Conservation (phyloP, 495 filamentous ascomycete genomes). For the Penicillium paradoxum region DNA sequence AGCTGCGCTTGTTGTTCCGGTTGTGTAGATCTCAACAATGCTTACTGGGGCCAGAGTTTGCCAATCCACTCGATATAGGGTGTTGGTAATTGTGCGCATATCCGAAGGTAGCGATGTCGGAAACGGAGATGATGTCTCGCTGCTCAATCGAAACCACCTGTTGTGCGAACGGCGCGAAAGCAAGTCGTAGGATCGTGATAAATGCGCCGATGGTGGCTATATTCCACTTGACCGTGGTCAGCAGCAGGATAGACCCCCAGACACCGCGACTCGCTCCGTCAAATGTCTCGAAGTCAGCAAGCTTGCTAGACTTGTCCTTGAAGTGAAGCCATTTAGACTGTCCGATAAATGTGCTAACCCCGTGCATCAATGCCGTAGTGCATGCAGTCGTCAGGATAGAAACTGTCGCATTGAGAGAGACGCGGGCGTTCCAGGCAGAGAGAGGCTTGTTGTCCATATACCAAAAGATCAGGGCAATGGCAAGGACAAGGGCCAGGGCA, state of each 20-base stretch:
- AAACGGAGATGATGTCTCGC: slow-evolving; percentile 4
- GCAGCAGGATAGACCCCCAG: slow-evolving; percentile 31
- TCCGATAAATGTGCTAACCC: slow-evolving; percentile 15
- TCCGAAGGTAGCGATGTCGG: slow-evolving; percentile 11
- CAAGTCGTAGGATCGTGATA: slow-evolving; percentile 26
- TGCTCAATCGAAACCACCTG: slow-evolving; percentile 22
- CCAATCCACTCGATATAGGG: not conserved
- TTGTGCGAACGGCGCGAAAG: slow-evolving; percentile 28
- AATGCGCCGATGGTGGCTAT: slow-evolving; percentile 27
- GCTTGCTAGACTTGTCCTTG: slow-evolving; percentile 19
- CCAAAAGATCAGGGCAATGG: slow-evolving; percentile 14
- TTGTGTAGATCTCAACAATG: not conserved
- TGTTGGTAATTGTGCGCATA: slow-evolving; percentile 15
- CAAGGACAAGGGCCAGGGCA: slow-evolving; percentile 9
- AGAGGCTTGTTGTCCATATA: slow-evolving; percentile 19
- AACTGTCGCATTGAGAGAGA: slow-evolving; percentile 18
- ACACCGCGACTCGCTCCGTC: slow-evolving; percentile 40
- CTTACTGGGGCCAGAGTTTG: slow-evolving; percentile 9
- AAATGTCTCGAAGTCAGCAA: slow-evolving; percentile 32
- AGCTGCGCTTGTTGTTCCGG: slow-evolving; percentile 2
- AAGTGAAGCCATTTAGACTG: slow-evolving; percentile 40
- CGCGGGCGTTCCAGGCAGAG: slow-evolving; percentile 7
- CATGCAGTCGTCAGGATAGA: slow-evolving; percentile 18
- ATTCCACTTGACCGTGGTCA: slow-evolving; percentile 14
- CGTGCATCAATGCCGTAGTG: slow-evolving; percentile 15